phyloP scores from a whole-genome alignment of 1,284 basidiomycete species.

The Tylopilus sp. region DNA sequence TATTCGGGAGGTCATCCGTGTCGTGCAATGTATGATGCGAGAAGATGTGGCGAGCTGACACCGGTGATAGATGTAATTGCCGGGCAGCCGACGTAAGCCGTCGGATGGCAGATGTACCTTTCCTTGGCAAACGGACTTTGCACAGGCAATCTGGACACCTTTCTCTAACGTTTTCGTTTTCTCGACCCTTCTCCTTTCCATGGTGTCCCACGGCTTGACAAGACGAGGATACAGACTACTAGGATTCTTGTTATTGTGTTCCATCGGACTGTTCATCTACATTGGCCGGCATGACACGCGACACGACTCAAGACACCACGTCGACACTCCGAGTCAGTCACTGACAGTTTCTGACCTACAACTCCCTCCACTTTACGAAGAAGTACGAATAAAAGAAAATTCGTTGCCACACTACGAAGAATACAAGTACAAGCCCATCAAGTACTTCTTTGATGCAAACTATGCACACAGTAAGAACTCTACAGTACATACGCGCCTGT shows the following conservation, averaged over 20 bases:
- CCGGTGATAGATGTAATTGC: too few relatives aligned
- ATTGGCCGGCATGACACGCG: constrained; percentile 9
- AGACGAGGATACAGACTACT: constrained; percentile 26
- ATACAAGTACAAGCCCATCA: constrained; percentile 23
- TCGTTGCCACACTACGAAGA: constrained; percentile 24
- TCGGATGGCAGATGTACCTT: too few relatives aligned
- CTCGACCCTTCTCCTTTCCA: constrained; percentile 4
- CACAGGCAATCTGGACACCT: not conserved
- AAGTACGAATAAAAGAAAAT: constrained; percentile 18
- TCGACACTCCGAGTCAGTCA: too few relatives aligned
- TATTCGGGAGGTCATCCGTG: too few relatives aligned
- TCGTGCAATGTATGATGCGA: too few relatives aligned
- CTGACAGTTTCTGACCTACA: not conserved
- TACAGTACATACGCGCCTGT: not conserved
- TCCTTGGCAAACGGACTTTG: too few relatives aligned
- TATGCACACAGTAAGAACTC: constrained; percentile 27
- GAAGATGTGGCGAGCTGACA: too few relatives aligned
- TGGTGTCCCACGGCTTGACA: constrained; percentile 26
- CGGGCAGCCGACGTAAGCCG: too few relatives aligned
- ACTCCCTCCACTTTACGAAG: constrained; percentile 27
- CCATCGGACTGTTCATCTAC: constrained; percentile 8
- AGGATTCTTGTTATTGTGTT: constrained; percentile 8
- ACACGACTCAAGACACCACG: too few relatives aligned
- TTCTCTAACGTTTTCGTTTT: not conserved
- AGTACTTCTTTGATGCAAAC: constrained; percentile 33